Evolutionary conservation across 2,329 filamentous ascomycete species (phyloP), one percentile per base, ranked within the genome.

Genomic region (Tolypocladium amazonense): DNA sequence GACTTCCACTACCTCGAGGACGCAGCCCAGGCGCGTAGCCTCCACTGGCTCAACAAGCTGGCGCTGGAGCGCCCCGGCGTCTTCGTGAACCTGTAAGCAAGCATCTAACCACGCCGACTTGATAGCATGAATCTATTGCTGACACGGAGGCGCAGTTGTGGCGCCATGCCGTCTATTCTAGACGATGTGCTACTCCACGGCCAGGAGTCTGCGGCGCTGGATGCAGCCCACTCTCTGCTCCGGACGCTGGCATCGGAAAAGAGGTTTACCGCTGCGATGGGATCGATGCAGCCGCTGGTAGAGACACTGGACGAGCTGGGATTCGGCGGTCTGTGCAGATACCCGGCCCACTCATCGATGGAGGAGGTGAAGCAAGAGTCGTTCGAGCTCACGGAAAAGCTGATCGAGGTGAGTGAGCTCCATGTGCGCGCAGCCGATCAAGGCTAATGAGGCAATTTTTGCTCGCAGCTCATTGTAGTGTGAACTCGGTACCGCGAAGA

Each of bases 1-100:
- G 86, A 89, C 67, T 88, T 89, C 66, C 80, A 82, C 59, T 82
- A 81, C 60, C 73, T 88, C 9, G 86, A 88, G 60, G 85, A 88
- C 59, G 75, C 76, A 1, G 77, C 85, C 23, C 86, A 88, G 68
- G 79, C 81, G 52, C 77, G 83, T 18, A 82, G 77, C 20, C 72
- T 89, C 3, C 68, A 75, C 20, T 87, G 85, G 83, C 75, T 89
- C 41, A 83, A 81, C 57, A 75, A 80, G 56, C 70, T 88, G 35
- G 84, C 84, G 3, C 66, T 69, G 12, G 75, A 75, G 25, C 75
- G 85, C 27, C 83, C 85, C 3, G 72, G 75, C 9, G 84, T 88
- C 11, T 76, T 87, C 30, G 65, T 82, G 53, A 78, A 83, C 61
- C 68, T 89, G 82, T 87, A 71, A 77, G 82, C 75, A 20, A 37